These are phyloP conservation scores for Pseudogymnoascus sp. DNA, from an alignment of 2,329 filamentous ascomycete species.

Conservation along the genomic window DNA sequence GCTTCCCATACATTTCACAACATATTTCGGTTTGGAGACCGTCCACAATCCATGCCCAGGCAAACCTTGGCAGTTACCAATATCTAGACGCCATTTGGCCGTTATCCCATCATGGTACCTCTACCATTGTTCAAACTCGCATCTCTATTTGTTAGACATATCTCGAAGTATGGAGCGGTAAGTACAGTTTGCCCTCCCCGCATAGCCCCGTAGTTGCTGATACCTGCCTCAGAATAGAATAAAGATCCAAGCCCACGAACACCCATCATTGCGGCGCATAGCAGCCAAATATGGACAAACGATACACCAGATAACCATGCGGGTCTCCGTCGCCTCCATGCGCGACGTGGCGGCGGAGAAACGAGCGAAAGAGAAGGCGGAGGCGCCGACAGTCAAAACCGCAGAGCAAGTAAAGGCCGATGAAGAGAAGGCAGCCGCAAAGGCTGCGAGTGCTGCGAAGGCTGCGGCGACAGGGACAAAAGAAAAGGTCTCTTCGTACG, in stretches of 20 bases:
- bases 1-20: neutral
- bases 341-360: constrained; percentile 51
- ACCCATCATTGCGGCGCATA: constrained; percentile 51
- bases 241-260: constrained; percentile 58
- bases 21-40: neutral
- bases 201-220: neutral
- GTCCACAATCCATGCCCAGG: neutral
- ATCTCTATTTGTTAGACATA: constrained; percentile 54
- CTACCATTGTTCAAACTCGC: constrained; percentile 62
- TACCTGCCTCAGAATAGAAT: constrained; percentile 48
- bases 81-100: constrained; percentile 4
- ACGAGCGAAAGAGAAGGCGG: constrained; percentile 53
- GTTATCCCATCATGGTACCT: constrained; percentile 46
- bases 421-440: constrained; percentile 37
- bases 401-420: constrained; percentile 53
- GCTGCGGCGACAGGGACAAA: constrained; percentile 25
- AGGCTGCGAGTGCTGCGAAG: constrained; percentile 29
- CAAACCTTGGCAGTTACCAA: constrained; percentile 1
- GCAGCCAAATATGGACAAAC: constrained; percentile 55
- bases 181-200: constrained; percentile 25
- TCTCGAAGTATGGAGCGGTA: constrained; percentile 64
- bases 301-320: constrained; percentile 62
- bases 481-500: constrained; percentile 12
- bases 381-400: constrained; percentile 57
- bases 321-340: constrained; percentile 50